These are phyloP conservation scores for Tephrocybe rancida DNA, from an alignment of 768 basidiomycete genomes.

Conservation along the genomic window DNA sequence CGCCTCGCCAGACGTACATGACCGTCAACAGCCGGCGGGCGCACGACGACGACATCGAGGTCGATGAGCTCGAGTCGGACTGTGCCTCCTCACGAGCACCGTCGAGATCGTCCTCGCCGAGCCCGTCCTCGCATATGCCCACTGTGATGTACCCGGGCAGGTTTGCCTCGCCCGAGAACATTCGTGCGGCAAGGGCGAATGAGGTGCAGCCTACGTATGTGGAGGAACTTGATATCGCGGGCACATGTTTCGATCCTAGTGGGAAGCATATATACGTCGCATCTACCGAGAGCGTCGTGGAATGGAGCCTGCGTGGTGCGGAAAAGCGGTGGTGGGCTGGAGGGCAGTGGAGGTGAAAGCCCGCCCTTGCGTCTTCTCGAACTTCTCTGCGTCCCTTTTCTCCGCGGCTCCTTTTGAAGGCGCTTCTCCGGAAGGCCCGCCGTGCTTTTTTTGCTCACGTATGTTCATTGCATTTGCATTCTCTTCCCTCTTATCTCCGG, in stretches of 20 bases:
- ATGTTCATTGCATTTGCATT: too few species aligned
- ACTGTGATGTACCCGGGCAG: slow-evolving; percentile 10
- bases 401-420: too few species aligned
- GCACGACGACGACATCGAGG: slow-evolving; percentile 41
- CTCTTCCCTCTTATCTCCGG: too few species aligned
- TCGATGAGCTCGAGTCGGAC: slow-evolving; percentile 58
- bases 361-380: not conserved
- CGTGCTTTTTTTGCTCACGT: too few species aligned
- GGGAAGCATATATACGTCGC: slow-evolving; percentile 73
- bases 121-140: slow-evolving; percentile 31
- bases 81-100: slow-evolving; percentile 46
- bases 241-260: slow-evolving; percentile 71
- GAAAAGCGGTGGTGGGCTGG: slow-evolving; percentile 76
- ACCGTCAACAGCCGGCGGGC: slow-evolving; percentile 1
- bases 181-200: not conserved
- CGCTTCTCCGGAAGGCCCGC: too few species aligned
- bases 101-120: slow-evolving; percentile 44
- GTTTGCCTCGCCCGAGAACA: slow-evolving; percentile 8
- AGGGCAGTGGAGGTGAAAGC: slow-evolving; percentile 41
- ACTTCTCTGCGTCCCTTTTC: too few species aligned
- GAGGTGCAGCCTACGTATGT: slow-evolving; percentile 20
- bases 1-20: slow-evolving; percentile 9
- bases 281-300: slow-evolving; percentile 64
- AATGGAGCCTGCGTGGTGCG: slow-evolving; percentile 75
- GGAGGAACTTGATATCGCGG: slow-evolving; percentile 61